Conservation (phyloP, 352 stramenopile species). For the Plasmopara viticola region DNA sequence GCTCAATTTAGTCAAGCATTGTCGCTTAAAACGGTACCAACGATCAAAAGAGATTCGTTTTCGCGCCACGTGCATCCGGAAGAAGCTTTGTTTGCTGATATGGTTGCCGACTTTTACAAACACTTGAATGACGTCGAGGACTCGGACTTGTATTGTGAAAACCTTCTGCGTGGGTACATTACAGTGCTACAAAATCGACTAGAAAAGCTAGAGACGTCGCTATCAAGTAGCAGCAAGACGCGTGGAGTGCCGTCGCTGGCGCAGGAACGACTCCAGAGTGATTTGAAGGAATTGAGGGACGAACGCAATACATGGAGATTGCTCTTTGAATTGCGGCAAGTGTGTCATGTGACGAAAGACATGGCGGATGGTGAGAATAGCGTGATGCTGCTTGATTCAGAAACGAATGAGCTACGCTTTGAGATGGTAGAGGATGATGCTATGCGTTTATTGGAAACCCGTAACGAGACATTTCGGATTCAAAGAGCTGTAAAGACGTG, state of each 20-base stretch:
- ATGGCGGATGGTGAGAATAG: constrained; percentile 24
- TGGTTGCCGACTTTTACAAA: constrained; percentile 70
- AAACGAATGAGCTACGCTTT: constrained; percentile 45
- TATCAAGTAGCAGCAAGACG: constrained; percentile 16
- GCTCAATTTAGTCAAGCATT: constrained; percentile 44
- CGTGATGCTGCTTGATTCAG: constrained; percentile 34
- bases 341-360: constrained; percentile 35
- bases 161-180: constrained; percentile 70
- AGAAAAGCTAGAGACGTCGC: constrained; percentile 40
- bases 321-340: constrained; percentile 62
- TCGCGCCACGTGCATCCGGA: constrained; percentile 63
- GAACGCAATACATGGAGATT: constrained; percentile 83
- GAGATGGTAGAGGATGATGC: constrained; percentile 80
- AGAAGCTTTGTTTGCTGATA: constrained; percentile 68
- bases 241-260: constrained; percentile 15
- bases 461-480: constrained; percentile 61
- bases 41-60: constrained; percentile 30
- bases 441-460: constrained; percentile 48
- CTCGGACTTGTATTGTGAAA: constrained; percentile 66
- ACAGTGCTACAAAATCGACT: constrained; percentile 61
- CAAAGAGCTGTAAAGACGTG: constrained; percentile 66
- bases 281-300: constrained; percentile 62
- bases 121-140: constrained; percentile 63
- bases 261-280: constrained; percentile 32
- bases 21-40: constrained; percentile 19